Evolutionary conservation across 148 eudicot genomes (phyloP), one percentile per base, ranked within the genome.

Genomic region (Rhododendron simsii): DNA sequence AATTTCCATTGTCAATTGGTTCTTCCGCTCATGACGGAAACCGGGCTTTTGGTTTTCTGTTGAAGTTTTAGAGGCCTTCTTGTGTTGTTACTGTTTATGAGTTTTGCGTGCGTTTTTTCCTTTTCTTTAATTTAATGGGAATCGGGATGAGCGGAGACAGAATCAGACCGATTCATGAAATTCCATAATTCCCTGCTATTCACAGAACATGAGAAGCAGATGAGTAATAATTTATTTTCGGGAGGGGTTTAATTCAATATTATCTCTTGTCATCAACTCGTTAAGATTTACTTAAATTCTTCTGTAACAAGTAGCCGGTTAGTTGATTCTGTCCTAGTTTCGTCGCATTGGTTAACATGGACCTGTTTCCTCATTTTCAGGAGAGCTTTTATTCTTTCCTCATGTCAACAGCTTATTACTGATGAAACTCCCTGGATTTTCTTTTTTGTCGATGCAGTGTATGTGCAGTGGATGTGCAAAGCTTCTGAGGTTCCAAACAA

Each of bases 391-490:
- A 16, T 15, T 55, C 59, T 53, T 53, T 53, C 61, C 61, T 55
- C n/a, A 11, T 26, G 14, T n/a, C 26, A 45, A 23, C 79, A 9
- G 53, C 50, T 69, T 63, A 30, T 33, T 37, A 26, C 59, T 71
- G 59, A 57, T 75, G 61, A 8, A 35, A 35, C 83, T 20, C 16
- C 12, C 2, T 28, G 87, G 16, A 30, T 71, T 82, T 41, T 39
- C 41, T 23, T 81, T n/a, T 51, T 53, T 86, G 61, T 78, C 85
- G 74, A 81, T 92, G 92, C 96, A 97, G 98, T 97, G 99, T 85
- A 95, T 97, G 99, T 97, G 99, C 90, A 94, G 98, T 63, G 96
- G 93, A 11, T 97, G 99, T 86, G 99, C 99, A 26, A 95, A 95
- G 88, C 94, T 94, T 53, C 92, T 97, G 90, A 91, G 98, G 92